phyloP scores from a whole-genome alignment of 1,139 yeast genomes.

The Yamadazyma dushanensis region DNA sequence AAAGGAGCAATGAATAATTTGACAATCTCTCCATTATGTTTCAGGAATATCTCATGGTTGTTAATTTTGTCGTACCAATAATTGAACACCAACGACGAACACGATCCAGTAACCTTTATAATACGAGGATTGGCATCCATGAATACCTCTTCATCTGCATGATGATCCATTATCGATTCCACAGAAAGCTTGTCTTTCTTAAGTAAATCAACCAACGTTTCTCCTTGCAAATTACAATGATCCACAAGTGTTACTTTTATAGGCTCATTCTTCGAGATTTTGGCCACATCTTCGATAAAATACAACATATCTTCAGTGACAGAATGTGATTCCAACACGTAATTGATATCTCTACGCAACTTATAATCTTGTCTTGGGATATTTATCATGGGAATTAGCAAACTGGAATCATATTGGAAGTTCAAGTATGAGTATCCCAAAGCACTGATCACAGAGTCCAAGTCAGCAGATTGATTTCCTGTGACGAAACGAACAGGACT shows the following conservation, averaged over 20 bases:
- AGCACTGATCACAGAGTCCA: constrained; percentile 83
- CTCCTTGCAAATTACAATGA: constrained; percentile 72
- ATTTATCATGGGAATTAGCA: constrained; percentile 67
- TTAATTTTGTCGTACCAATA: constrained; percentile 47
- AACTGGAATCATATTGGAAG: constrained; percentile 20
- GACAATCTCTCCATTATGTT: constrained; percentile 35
- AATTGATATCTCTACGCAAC: constrained; percentile 69
- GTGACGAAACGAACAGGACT: constrained; percentile 52
- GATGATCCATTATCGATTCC: constrained; percentile 79
- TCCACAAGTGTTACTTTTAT: constrained; percentile 68
- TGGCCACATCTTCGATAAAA: constrained; percentile 63
- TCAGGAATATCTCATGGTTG: constrained; percentile 16
- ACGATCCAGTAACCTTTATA: constrained; percentile 68
- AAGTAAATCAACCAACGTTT: constrained; percentile 25
- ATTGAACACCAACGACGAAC: constrained; percentile 69
- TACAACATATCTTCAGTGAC: constrained; percentile 52
- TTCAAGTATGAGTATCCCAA: constrained; percentile 66
- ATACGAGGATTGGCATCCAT: constrained; percentile 56
- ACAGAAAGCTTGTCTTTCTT: constrained; percentile 35
- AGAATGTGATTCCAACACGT: constrained; percentile 49
- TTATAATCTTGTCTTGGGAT: constrained; percentile 65
- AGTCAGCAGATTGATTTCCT: constrained; percentile 84
- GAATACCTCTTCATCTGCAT: constrained; percentile 65
- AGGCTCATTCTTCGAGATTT: constrained; percentile 6
- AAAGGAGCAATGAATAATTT: constrained; percentile 65